Evolutionary conservation across 305 asterid genomes (phyloP).

Genomic region (Solanum hybrid): DNA sequence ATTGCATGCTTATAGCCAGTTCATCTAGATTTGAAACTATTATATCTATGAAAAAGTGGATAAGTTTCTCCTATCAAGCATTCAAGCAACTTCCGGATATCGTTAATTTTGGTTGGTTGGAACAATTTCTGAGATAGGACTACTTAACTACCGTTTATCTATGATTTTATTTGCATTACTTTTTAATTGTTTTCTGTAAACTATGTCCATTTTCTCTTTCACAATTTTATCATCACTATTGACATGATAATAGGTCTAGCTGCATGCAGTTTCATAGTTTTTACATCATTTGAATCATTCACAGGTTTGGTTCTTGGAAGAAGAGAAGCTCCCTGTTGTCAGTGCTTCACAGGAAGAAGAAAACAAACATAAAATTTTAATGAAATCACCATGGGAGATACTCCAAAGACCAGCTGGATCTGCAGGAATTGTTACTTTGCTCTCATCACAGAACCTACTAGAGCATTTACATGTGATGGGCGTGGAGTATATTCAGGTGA

Average conservation of each 20-base stretch:
- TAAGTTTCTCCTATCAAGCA: background rate
- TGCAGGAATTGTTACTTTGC: conserved; percentile 59
- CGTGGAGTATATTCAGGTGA: conserved; percentile 72
- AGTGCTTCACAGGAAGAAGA: conserved; percentile 36
- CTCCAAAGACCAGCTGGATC: conserved; percentile 78
- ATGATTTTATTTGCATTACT: background rate
- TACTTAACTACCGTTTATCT: background rate
- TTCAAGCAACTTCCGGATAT: background rate
- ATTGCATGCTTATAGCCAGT: background rate
- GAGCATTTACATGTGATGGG: conserved; percentile 53
- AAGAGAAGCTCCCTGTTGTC: conserved; percentile 82
- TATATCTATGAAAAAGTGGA: background rate
- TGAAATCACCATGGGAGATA: conserved; percentile 94
- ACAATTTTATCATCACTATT: background rate
- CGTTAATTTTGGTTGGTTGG: background rate
- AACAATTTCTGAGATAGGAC: background rate
- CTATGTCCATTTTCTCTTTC: background rate
- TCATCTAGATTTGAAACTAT: background rate
- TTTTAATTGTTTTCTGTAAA: background rate
- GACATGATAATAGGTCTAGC: background rate
- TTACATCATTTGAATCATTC: background rate
- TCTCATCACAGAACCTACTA: conserved; percentile 59
- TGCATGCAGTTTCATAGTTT: background rate
- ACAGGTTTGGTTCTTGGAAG: conserved; percentile 88
- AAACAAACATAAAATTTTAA: conserved; percentile 61